Evolutionary conservation across 228 moss, liverwort and hornwort species (phyloP).

Genomic region (Sphagnum magellanicum): DNA sequence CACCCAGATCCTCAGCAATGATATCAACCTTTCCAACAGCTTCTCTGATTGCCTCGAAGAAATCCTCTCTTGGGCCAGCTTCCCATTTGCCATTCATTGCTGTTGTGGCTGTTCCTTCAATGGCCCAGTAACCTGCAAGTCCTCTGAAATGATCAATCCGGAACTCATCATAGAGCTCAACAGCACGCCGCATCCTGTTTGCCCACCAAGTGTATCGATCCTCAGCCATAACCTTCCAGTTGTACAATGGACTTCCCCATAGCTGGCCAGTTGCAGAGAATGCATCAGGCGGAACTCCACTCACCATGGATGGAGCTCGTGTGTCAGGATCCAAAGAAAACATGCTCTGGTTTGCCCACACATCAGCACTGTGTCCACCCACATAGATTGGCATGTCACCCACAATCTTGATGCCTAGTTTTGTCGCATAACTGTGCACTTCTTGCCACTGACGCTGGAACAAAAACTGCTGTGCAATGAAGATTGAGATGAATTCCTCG

Average conservation of each 20-base stretch:
- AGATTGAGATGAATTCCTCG: constrained; percentile 39
- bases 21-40: constrained; percentile 82
- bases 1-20: constrained; percentile 82
- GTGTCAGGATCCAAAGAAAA: constrained; percentile 58
- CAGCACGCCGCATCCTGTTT: constrained; percentile 74
- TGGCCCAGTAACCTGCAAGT: constrained; percentile 80
- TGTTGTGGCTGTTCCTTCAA: constrained; percentile 45
- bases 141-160: constrained; percentile 89
- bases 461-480: constrained; percentile 76
- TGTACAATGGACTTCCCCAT: constrained; percentile 88
- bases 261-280: constrained; percentile 71
- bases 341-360: constrained; percentile 62
- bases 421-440: constrained; percentile 61
- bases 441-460: constrained; percentile 92
- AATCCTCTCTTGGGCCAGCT: constrained; percentile 61
- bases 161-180: constrained; percentile 83
- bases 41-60: constrained; percentile 63
- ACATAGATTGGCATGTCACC: constrained; percentile 98
- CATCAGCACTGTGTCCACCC: constrained; percentile 76
- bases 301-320: constrained; percentile 47
- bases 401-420: constrained; percentile 62
- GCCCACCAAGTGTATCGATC: constrained; percentile 76
- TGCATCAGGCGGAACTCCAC: constrained; percentile 82
- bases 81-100: constrained; percentile 65
- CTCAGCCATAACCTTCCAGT: constrained; percentile 85